Base-by-base conservation (phyloP, 1,139 yeast genomes). In the Barnettozyma hawaiiensis region DNA sequence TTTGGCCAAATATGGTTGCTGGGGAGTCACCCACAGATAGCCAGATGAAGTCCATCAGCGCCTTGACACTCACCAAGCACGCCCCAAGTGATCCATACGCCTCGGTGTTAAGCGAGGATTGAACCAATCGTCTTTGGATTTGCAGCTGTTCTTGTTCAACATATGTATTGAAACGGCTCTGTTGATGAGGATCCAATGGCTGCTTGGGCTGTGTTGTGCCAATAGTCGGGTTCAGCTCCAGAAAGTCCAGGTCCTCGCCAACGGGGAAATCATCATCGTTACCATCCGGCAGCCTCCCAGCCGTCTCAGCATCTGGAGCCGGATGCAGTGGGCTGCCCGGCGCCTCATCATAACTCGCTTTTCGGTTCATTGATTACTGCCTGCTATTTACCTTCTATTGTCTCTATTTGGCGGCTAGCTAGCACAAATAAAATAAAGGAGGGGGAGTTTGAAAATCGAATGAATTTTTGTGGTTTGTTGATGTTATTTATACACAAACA, bases 291-390 rank as follows among this genome's bases (percentile, higher is more conserved):
- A 47, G 28, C 10, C 40, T 32, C 12, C 21, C 37, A 2, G 23
- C 28, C 2, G 46, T 41, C 39, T 55, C 57, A 1, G 42, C 34
- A 32, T 54, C 60, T 5, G 55, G 46, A 9, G 31, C 44, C 7
- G 60, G 60, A 21, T 52, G 50, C n/a, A 44, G 38, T 5, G 60
- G 60, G 9, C 56, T 52, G 3, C 47, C 47, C 5, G 59, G 59
- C 2, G 51, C 46, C 4, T 51, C 44, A 10, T 45, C 46, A 40
- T 52, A 53, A 27, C 44, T 45, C 2, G 43, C 41, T 22, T 14
- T 23, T 15, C 36, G 14, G 6, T 33, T 26, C 40, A 40, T 40
- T 35, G 31, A 15, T 33, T n/a, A n/a, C n/a, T n/a, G n/a, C n/a
- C n/a, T n/a, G n/a, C n/a, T n/a, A n/a, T n/a, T n/a, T n/a, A n/a